phyloP scores from a whole-genome alignment of 2,329 filamentous ascomycete genomes.

The Penicillium fuscoglaucum region DNA sequence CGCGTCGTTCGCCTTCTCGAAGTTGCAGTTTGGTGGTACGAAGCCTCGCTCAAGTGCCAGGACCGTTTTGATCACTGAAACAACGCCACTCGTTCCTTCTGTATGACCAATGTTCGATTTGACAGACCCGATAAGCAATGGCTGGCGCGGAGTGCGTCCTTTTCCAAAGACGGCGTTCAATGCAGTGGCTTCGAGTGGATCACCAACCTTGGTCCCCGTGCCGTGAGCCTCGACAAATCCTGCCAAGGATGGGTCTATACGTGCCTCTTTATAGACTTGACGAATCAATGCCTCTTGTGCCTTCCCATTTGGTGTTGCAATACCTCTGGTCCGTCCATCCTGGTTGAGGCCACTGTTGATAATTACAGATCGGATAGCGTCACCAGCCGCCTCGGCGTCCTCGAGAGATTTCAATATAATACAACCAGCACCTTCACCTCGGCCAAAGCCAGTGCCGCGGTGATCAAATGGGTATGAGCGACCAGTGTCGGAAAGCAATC shows the following conservation, averaged over 20 bases:
- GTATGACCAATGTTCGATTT: slow-evolving; percentile 35
- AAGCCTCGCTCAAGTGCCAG: slow-evolving; percentile 31
- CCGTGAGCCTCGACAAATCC: slow-evolving; percentile 47
- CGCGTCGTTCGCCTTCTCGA: slow-evolving; percentile 25
- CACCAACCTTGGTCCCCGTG: slow-evolving; percentile 43
- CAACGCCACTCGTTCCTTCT: slow-evolving; percentile 31
- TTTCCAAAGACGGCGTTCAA: slow-evolving; percentile 25
- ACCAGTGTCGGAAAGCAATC: slow-evolving; percentile 27
- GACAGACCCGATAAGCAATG: slow-evolving; percentile 31
- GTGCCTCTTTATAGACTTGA: slow-evolving; percentile 38
- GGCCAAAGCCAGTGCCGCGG: slow-evolving; percentile 30
- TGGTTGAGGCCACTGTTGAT: slow-evolving; percentile 26
- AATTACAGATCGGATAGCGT: slow-evolving; percentile 24
- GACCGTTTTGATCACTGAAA: slow-evolving; percentile 30
- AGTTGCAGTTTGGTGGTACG: slow-evolving; percentile 30
- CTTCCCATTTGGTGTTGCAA: slow-evolving; percentile 28
- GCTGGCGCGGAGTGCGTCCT: slow-evolving; percentile 21
- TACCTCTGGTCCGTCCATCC: slow-evolving; percentile 27
- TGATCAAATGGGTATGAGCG: slow-evolving; percentile 30
- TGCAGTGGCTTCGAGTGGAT: slow-evolving; percentile 32
- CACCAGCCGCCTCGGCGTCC: slow-evolving; percentile 29
- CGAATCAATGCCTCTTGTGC: slow-evolving; percentile 45
- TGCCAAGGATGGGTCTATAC: slow-evolving; percentile 33
- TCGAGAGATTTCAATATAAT: slow-evolving; percentile 28
- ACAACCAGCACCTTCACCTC: slow-evolving; percentile 39